Conservation (phyloP, 257 asterid species). For the Gynochthodes officinalis region DNA sequence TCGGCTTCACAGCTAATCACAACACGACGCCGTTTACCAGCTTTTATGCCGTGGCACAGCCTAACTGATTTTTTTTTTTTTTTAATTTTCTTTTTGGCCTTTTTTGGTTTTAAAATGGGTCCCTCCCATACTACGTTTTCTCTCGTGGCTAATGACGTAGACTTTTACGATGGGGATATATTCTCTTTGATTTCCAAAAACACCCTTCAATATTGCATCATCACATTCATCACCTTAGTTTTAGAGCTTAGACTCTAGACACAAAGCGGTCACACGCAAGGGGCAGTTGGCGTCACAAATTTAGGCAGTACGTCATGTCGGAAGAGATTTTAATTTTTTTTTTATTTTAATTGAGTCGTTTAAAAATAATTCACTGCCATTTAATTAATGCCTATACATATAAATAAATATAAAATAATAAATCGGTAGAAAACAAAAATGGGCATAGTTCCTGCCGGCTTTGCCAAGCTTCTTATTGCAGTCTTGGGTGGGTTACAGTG, state of each 20-base stretch:
- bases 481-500: slow-evolving; percentile 19
- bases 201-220: neutral
- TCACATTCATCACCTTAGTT: neutral
- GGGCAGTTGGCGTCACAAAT: slow-evolving; percentile 8
- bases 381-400: too few relatives aligned
- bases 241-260: too few relatives aligned
- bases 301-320: slow-evolving; percentile 23
- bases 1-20: slow-evolving; percentile 21
- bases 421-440: slow-evolving; percentile 6
- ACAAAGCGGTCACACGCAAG: neutral
- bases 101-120: slow-evolving; percentile 13
- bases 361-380: neutral
- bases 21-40: slow-evolving; percentile 38
- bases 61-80: slow-evolving; percentile 6
- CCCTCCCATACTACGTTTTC: slow-evolving; percentile 30
- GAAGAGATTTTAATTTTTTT: neutral
- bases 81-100: neutral
- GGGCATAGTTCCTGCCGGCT: slow-evolving; percentile 19
- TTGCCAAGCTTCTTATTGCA: neutral
- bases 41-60: slow-evolving; percentile 22
- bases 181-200: neutral
- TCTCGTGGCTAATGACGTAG: slow-evolving; percentile 36
- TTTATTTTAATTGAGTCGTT: neutral
- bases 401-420: neutral
- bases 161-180: slow-evolving; percentile 9